Conservation (phyloP, 441 rosid species). For the Syzygium malaccense region DNA sequence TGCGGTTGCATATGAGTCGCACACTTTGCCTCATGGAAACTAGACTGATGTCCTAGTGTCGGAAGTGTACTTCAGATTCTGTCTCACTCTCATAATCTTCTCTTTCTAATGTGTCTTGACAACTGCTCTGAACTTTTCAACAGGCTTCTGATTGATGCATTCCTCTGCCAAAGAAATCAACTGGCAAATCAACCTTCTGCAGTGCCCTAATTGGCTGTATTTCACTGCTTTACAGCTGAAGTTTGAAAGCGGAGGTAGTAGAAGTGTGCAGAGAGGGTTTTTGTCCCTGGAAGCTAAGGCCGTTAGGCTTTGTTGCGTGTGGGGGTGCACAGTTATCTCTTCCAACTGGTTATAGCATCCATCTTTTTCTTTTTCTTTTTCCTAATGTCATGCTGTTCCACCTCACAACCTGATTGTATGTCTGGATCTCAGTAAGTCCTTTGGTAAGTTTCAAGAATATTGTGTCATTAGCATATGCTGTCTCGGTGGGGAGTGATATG, state of each 20-base stretch:
- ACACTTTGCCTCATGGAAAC: neutral
- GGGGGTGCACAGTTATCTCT: neutral
- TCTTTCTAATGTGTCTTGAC: neutral
- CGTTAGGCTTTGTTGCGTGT: neutral
- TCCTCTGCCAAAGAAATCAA: neutral
- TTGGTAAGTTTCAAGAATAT: neutral
- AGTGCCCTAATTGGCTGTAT: neutral
- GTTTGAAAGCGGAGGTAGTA: neutral
- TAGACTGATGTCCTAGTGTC: neutral
- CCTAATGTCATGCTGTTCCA: neutral
- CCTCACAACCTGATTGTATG: neutral
- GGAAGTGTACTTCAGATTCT: neutral
- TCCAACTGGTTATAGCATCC: neutral
- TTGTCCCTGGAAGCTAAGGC: neutral
- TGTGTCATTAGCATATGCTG: neutral
- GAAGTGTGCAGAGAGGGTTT: neutral
- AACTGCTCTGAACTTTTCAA: neutral
- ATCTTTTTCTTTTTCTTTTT: neutral
- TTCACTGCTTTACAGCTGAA: neutral
- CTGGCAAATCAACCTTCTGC: neutral
- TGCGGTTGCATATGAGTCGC: neutral
- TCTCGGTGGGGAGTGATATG: neutral
- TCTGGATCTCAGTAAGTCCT: neutral
- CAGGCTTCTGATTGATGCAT: neutral
- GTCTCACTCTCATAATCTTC: neutral